Percentiles rank a stretch among this genome's conserved stretches.
Conservation (phyloP, 192 early-diverging fungal species). For the Gigaspora rosea region DNA sequence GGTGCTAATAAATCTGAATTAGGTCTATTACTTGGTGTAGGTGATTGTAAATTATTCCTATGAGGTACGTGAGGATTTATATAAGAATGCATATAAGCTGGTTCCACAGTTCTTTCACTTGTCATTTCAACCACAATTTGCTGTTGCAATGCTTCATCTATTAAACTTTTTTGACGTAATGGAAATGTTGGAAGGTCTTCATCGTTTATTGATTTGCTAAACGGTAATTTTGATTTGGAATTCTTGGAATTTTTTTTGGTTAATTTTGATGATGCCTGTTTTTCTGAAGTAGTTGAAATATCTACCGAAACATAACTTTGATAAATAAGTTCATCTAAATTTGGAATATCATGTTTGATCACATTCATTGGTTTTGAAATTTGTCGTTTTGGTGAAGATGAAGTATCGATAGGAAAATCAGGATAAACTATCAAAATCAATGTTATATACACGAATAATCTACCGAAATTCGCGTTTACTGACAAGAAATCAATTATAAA, state of each 20-base stretch:
- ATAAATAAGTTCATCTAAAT: not conserved
- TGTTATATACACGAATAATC: not conserved
- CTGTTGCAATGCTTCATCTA: not conserved
- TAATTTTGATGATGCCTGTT: no score
- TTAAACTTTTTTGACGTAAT: not conserved
- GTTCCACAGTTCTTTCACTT: not conserved
- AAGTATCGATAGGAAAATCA: not conserved
- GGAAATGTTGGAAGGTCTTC: not conserved
- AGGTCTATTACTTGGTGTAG: not conserved
- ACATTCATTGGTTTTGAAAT: not conserved
- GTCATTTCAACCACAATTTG: not conserved
- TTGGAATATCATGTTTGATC: not conserved
- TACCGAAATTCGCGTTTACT: not conserved
- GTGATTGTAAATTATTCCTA: not conserved
- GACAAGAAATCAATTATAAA: constrained; percentile 1
- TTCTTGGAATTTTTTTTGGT: not conserved
- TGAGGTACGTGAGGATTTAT: not conserved
- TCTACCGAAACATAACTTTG: no score
- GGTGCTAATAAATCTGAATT: not conserved
- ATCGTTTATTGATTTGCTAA: not conserved
- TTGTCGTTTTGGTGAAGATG: not conserved
- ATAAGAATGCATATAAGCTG: not conserved
- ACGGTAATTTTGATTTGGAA: not conserved
- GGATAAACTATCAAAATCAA: constrained; percentile 5
- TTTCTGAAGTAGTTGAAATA: no score